Percentiles rank a stretch among this genome's conserved stretches.
These are phyloP conservation scores for Malus hybrid DNA, from an alignment of 331 rosid genomes.

Conservation along the genomic window DNA sequence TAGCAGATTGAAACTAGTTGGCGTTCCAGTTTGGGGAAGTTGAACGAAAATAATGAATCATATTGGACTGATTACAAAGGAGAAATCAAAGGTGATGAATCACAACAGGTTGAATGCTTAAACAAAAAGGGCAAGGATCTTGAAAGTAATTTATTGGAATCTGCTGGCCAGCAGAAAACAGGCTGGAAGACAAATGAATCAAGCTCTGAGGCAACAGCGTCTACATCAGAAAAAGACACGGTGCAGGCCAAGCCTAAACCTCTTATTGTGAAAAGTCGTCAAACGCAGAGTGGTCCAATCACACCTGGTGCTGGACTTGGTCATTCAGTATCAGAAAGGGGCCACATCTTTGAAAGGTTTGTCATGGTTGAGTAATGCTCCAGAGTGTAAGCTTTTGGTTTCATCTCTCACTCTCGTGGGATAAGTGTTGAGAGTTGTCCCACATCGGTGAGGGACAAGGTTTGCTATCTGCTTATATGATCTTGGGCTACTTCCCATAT, in stretches of 20 bases:
- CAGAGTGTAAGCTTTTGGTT: background rate
- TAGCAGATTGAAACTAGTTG: slow-evolving; percentile 48
- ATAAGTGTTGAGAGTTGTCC: background rate
- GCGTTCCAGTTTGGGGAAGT: slow-evolving; percentile 38
- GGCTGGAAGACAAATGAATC: slow-evolving; percentile 54
- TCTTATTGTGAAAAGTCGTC: slow-evolving; percentile 50
- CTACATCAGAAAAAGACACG: slow-evolving; percentile 53
- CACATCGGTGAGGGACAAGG: too few relatives aligned
- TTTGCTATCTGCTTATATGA: too few relatives aligned
- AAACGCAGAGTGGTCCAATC: slow-evolving; percentile 84
- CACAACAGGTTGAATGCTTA: slow-evolving; percentile 31
- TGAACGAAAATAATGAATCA: slow-evolving; percentile 34
- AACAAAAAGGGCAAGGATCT: slow-evolving; percentile 27
- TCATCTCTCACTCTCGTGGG: background rate
- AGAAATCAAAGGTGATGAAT: slow-evolving; percentile 35
- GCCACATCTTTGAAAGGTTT: slow-evolving; percentile 62
- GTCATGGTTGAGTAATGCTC: slow-evolving; percentile 6
- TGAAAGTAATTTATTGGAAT: slow-evolving; percentile 28
- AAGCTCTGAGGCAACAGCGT: slow-evolving; percentile 47
- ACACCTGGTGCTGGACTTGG: slow-evolving; percentile 57
- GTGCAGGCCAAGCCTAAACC: slow-evolving; percentile 41
- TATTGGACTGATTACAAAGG: slow-evolving; percentile 32
- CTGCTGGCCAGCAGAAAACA: slow-evolving; percentile 26
- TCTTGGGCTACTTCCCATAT: too few relatives aligned
- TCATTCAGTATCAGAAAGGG: slow-evolving; percentile 67